These are phyloP conservation scores for Rhizopogon sp. DNA, from an alignment of 768 basidiomycete species.

Conservation along the genomic window DNA sequence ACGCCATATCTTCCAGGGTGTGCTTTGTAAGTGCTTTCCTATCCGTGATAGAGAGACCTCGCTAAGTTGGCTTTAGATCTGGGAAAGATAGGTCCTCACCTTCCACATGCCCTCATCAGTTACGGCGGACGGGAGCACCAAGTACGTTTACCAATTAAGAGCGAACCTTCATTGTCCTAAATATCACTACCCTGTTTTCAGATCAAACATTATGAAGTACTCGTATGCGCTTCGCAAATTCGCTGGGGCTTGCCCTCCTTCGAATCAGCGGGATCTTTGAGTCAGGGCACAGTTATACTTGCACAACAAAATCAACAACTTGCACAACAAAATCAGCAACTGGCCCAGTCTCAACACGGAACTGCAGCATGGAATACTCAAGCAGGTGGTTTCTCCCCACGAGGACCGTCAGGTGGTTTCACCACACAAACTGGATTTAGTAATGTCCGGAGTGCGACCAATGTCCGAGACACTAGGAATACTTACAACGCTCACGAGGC, in stretches of 20 bases:
- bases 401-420: neutral
- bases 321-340: neutral
- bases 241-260: constrained; percentile 1
- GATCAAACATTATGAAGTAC: neutral
- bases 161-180: no score
- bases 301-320: constrained; percentile 10
- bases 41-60: neutral
- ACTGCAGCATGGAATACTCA: constrained; percentile 1
- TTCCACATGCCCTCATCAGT: neutral
- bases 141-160: neutral
- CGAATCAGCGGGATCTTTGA: constrained; percentile 7
- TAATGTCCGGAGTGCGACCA: neutral
- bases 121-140: constrained; percentile 1
- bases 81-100: neutral
- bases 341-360: constrained; percentile 2
- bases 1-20: constrained; percentile 9
- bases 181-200: neutral
- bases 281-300: constrained; percentile 26
- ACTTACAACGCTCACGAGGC: neutral
- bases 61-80: neutral
- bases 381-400: constrained; percentile 15
- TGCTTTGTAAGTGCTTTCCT: constrained; percentile 19
- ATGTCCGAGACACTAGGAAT: neutral
- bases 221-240: constrained; percentile 1
- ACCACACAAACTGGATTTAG: neutral